Evolutionary conservation across 176 grass and related monocot genomes (phyloP), one percentile per base, ranked within the genome.

Genomic region (Ensete glaucum): DNA sequence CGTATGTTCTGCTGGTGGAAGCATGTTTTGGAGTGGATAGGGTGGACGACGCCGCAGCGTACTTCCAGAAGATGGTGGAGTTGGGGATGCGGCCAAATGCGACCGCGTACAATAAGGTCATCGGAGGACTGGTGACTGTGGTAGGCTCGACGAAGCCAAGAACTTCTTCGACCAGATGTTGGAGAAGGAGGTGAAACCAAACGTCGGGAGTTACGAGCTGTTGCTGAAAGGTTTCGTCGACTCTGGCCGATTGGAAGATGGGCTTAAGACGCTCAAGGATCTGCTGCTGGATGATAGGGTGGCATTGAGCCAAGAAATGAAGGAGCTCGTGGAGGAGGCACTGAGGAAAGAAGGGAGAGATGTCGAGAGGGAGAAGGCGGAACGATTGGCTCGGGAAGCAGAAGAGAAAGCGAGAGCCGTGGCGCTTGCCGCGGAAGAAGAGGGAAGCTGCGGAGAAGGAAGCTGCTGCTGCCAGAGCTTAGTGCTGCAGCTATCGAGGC

Each of bases 401-500:
- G 85, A 92, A 83, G 92, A 84, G 81, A 96, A 85, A 63, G 78
- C 54, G 1, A 90, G 71, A 81, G 82, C 79, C 27, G 90, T 90
- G 11, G 77, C 85, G 73, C 87, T 90, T 79, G 81, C 81, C 29
- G 83, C 50, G 73, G 93, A 96, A 76, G 89, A 96, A 62, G 88
- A 87, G 80, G 63, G 89, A 92, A 73, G 79, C 64, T 34, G 83
- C 81, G 1, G 89, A 87, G 4, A 86, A 86, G 81, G 89, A 96
- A 2, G 89, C 75, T 10, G 93, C 93, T 66, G 85, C 87, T 11
- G 89, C 93, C 25, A 86, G 81, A 78, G 93, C 89, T 53, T 53
- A 96, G 93, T 75, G 80, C 87, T 48, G 93, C 85, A 58, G 93
- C 92, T 71, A 89, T 96, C 60, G 83, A 89, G 62, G 82, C 89